A percentile compares a stretch with the other conserved stretches of the same genome.
Evolutionary conservation across 1,139 yeast genomes (phyloP).

Genomic region (Kurtzmaniella quercitrusa): DNA sequence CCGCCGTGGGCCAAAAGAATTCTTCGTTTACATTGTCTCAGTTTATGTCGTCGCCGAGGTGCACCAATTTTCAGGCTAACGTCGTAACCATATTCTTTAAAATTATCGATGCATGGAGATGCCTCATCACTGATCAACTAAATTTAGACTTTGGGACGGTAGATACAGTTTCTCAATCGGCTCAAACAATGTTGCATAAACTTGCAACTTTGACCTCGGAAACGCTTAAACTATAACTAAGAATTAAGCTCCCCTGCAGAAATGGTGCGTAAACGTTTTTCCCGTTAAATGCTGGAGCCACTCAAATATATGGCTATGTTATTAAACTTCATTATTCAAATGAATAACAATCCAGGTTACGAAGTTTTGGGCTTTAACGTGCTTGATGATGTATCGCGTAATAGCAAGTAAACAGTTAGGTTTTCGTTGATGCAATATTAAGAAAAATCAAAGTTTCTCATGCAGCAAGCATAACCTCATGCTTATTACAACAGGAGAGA

Average conservation of each 20-base stretch:
- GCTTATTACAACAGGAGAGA: not conserved
- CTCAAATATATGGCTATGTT: not conserved
- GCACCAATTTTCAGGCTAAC: not conserved
- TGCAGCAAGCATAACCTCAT: not conserved
- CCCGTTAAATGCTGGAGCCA: not conserved
- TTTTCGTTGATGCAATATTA: not conserved
- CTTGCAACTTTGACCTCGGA: not conserved
- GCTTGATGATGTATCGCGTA: not conserved
- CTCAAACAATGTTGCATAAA: not conserved
- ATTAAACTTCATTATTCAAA: too few relatives aligned
- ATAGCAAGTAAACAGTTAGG: not conserved
- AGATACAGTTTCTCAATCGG: not conserved
- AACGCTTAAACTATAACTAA: not conserved
- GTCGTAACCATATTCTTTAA: not conserved
- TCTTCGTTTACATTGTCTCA: too few relatives aligned
- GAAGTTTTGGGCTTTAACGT: not conserved
- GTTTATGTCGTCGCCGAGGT: too few relatives aligned
- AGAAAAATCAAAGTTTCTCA: not conserved
- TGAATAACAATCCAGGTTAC: too few relatives aligned
- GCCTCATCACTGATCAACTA: not conserved
- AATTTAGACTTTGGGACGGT: not conserved
- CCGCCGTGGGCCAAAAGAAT: too few relatives aligned
- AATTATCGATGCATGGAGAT: not conserved
- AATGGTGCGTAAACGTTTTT: not conserved
- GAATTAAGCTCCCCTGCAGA: not conserved